Base-by-base conservation (phyloP, 768 basidiomycete species). In the Naganishia randhawae region DNA sequence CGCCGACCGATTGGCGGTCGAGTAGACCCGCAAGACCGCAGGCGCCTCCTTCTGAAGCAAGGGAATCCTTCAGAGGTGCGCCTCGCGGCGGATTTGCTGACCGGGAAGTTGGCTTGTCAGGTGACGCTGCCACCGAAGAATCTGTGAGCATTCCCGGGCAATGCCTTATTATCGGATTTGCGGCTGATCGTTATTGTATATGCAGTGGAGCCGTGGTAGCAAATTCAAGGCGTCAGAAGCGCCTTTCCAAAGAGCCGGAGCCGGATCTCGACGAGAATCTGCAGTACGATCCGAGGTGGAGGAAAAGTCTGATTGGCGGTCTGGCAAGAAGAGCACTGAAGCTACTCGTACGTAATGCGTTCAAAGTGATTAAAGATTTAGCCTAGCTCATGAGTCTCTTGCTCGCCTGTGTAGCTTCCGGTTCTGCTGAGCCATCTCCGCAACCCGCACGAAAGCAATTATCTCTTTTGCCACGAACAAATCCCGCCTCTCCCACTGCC, bases 91-190 rank as follows among this genome's bases (percentile, higher is more conserved):
- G 74, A 35, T 66, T 79, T 50, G 62, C 62, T 17, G 69, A 70
- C n/a, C 35, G 71, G 17, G 53, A 66, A 8, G 71, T 72, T 27
- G 67, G 37, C 0, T 52, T 72, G 31, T 17, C 63, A 16, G 66
- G 71, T 14, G 51, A 82, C 25, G 90, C 91, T 1, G 92, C 93
- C 72, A 85, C 82, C 66, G 93, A 93, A 72, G 89, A 92, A 48
- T 83, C 82, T 10, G 80, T 80, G 65, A 71, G 77, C 75, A 3
- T 1, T n/a, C 1, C 54, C 48, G 33, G 11, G 31, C n/a, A 35
- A 13, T 25, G 7, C 14, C 14, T 39, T 16, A 3, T 31, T 13
- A 53, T 19, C 17, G 22, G 27, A 14, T 52, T 35, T 42, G 0
- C 17, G 39, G 41, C 10, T 22, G 42, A 50, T 54, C 54, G 61